Percentiles rank a stretch among this genome's conserved stretches.
Evolutionary conservation across 768 basidiomycete species (phyloP).

Genomic region (Rhizopogon sp.): DNA sequence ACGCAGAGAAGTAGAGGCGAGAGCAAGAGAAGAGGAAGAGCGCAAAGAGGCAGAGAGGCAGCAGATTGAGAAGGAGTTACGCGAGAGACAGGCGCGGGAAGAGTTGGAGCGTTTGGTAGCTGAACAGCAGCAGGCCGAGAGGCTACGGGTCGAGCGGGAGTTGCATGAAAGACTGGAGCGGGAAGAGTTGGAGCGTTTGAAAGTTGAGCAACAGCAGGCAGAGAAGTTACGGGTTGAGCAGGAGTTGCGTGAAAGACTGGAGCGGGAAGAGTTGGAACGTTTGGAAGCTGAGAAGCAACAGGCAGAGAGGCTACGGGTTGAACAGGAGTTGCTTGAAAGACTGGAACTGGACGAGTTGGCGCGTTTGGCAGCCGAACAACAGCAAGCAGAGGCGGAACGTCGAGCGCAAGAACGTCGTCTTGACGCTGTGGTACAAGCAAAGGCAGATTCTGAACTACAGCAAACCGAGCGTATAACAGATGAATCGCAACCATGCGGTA

Average conservation of each 20-base stretch:
- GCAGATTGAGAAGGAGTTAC: constrained; percentile 21
- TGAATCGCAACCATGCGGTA: constrained; percentile 11
- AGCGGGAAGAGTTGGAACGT: background rate
- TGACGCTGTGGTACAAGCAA: constrained; percentile 1
- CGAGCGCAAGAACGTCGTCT: constrained; percentile 1
- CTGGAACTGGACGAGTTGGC: background rate
- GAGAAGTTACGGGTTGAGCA: constrained; percentile 1
- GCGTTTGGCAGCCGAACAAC: background rate
- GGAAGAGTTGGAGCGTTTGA: constrained; percentile 7
- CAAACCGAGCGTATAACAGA: background rate
- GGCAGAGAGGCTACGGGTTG: background rate
- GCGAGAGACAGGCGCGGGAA: constrained; percentile 20
- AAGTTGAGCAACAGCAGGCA: background rate
- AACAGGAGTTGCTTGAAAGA: background rate
- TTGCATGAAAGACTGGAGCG: constrained; percentile 17
- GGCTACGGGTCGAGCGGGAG: constrained; percentile 13
- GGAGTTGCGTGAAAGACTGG: background rate
- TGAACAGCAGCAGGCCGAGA: background rate
- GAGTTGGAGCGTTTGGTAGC: constrained; percentile 22
- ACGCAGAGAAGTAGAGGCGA: constrained; percentile 31
- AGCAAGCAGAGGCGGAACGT: background rate
- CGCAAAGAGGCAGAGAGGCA: constrained; percentile 25
- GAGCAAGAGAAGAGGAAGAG: constrained; percentile 30
- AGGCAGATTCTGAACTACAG: background rate
- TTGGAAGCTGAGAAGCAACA: constrained; percentile 9